These are phyloP conservation scores for Dictyostelium capitatum DNA, from an alignment of 78 protist species.

Conservation along the genomic window DNA sequence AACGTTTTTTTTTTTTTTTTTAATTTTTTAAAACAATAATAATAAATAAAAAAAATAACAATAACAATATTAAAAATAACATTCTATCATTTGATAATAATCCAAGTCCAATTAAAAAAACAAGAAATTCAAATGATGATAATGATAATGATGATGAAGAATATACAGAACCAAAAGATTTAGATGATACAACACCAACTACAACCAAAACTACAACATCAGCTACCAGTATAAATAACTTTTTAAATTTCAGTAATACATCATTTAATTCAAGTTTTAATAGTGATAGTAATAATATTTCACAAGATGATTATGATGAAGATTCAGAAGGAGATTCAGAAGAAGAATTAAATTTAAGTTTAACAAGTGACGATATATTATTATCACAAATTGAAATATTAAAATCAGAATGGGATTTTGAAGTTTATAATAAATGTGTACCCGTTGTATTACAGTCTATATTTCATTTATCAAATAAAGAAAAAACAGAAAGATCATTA, in stretches of 20 bases:
- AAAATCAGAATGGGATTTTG: slow-evolving; percentile 8
- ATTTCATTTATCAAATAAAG: slow-evolving; percentile 11
- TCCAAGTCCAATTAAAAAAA: slow-evolving; percentile 20
- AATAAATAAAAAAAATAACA: not conserved
- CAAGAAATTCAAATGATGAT: slow-evolving; percentile 11
- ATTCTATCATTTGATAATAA: not conserved
- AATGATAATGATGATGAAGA: not conserved
- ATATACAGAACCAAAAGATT: slow-evolving; percentile 4
- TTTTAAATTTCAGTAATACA: not conserved
- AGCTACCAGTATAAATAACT: not conserved
- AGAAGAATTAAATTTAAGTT: not conserved
- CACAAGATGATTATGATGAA: not conserved
- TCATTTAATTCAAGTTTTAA: not conserved
- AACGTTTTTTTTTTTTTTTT: too few relatives aligned
- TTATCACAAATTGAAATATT: not conserved
- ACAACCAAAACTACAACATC: not conserved
- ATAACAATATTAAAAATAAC: not conserved
- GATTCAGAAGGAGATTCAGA: not conserved
- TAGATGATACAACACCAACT: not conserved
- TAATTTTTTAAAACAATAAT: too few relatives aligned
- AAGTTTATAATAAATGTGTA: slow-evolving; percentile 23
- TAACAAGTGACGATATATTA: not conserved
- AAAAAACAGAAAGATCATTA: slow-evolving; percentile 15
- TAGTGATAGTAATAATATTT: too few relatives aligned
- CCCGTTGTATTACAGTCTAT: slow-evolving; percentile 43